Evolutionary conservation across 1,284 basidiomycete genomes (phyloP).

Genomic region (Thecaphora frezii): DNA sequence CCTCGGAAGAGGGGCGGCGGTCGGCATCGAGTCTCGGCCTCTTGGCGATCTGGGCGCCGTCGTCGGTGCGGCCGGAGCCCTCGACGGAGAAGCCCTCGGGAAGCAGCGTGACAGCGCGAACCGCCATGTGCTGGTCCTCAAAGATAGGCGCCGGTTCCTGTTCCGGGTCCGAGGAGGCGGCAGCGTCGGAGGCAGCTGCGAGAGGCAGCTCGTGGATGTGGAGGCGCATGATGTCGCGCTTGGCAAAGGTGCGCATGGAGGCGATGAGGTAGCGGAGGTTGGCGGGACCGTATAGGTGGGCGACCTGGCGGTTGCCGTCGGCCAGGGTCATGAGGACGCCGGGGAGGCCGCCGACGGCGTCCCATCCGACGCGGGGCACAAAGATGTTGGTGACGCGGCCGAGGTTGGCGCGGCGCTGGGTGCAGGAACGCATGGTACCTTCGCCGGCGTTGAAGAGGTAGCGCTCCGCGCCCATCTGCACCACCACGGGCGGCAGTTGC

Average conservation of each 20-base stretch:
- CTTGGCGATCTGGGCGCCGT: neutral
- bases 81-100: constrained; percentile 38
- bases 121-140: constrained; percentile 68
- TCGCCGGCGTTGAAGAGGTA: constrained; percentile 86
- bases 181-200: constrained; percentile 21
- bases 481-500: constrained; percentile 75
- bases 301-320: constrained; percentile 67
- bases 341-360: constrained; percentile 62
- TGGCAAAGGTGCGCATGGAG: constrained; percentile 62
- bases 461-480: constrained; percentile 73
- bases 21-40: constrained; percentile 15
- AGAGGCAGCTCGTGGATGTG: constrained; percentile 23
- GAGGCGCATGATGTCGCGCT: constrained; percentile 39
- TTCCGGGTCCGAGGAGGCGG: constrained; percentile 8
- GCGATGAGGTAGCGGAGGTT: constrained; percentile 73
- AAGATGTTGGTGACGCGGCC: constrained; percentile 72
- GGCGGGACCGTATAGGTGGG: constrained; percentile 73
- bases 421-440: constrained; percentile 72
- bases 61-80: too few species aligned
- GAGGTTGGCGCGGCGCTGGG: constrained; percentile 70
- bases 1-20: neutral
- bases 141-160: constrained; percentile 64
- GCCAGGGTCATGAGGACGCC: constrained; percentile 81
- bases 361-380: constrained; percentile 69
- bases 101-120: constrained; percentile 69